These are phyloP conservation scores for Lecanicillium sp. DNA, from an alignment of 2,329 filamentous ascomycete genomes.

Conservation along the genomic window DNA sequence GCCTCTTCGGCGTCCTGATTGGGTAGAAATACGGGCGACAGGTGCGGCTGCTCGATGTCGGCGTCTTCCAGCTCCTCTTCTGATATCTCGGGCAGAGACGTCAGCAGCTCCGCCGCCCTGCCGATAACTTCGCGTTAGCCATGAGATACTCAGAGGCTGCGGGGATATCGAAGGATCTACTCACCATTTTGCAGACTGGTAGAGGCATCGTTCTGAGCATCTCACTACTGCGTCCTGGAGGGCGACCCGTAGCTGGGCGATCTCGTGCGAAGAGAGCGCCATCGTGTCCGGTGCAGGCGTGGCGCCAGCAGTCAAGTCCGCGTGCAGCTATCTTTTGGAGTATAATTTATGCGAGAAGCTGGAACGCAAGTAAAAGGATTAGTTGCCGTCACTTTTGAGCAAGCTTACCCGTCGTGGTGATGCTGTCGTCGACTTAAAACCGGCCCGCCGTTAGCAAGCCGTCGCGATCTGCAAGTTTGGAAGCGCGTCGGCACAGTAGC, in stretches of 20 bases:
- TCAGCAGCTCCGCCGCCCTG: conserved; percentile 92
- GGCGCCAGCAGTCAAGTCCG: neutral
- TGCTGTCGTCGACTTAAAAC: neutral
- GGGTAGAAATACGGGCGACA: conserved; percentile 43
- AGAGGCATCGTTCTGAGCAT: conserved; percentile 91
- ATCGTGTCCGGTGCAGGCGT: conserved; percentile 28
- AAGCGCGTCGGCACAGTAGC: conserved; percentile 7
- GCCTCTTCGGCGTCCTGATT: conserved; percentile 68
- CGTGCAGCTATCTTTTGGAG: too few relatives aligned
- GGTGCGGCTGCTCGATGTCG: conserved; percentile 28
- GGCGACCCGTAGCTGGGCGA: conserved; percentile 61
- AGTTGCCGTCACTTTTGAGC: too few relatives aligned
- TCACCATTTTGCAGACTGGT: conserved; percentile 95
- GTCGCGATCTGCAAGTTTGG: conserved; percentile 6
- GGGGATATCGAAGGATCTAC: neutral
- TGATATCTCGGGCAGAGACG: conserved; percentile 63
- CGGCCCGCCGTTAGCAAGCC: neutral
- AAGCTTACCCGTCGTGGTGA: neutral
- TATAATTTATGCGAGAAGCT: too few relatives aligned
- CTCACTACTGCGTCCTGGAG: conserved; percentile 82
- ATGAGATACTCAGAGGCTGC: neutral
- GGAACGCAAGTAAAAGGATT: too few relatives aligned
- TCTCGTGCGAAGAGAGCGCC: conserved; percentile 50
- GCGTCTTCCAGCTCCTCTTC: conserved; percentile 45
- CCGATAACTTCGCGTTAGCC: neutral